Base-by-base conservation (phyloP, 306 rosid species). In the Sindora glabra region DNA sequence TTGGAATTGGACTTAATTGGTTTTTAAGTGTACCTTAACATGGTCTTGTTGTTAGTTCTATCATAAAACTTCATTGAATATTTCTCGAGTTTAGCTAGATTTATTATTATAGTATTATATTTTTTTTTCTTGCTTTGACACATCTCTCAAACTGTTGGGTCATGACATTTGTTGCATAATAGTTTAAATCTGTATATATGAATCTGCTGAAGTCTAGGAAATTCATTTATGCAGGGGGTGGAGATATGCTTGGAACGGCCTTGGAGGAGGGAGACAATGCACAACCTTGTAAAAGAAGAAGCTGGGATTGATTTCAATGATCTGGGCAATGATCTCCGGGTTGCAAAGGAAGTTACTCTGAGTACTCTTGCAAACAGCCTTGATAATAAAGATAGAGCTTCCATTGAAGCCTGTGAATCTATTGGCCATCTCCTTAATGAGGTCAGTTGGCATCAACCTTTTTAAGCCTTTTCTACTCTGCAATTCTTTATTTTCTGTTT, bases 261-360 rank as follows among this genome's bases (percentile, higher is more conserved):
- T 5, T 92, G 96, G 99, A 89, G 87, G 81, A 81, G 95, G 79
- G 95, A 86, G 77, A 81, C 96, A 48, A 92, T 92, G 99, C 95
- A 92, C 84, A 82, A 76, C 76, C 96, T 92, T 56, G 99, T 92
- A 53, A 83, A 92, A 78, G 96, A 89, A 81, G 39, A 69, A 70
- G 56, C 94, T 8, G 94, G 88, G 39, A 65, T 89, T 39, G 80
- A 82, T 86, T 83, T 88, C 69, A 64, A 41, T 68, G 94, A 82
- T 61, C 64, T 86, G 42, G 81, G 75, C 52, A 74, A 69, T 74
- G 88, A 89, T 81, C 83, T 92, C 47, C 75, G 67, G 64, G 73
- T 44, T 76, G 90, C 89, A 32, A 89, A 86, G 70, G 81, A 89
- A 70, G 77, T 72, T 65, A 79, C 83, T 59, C 51, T 81, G 68